Base-by-base conservation (phyloP, 441 rosid species). In the Gossypium gossypioides region DNA sequence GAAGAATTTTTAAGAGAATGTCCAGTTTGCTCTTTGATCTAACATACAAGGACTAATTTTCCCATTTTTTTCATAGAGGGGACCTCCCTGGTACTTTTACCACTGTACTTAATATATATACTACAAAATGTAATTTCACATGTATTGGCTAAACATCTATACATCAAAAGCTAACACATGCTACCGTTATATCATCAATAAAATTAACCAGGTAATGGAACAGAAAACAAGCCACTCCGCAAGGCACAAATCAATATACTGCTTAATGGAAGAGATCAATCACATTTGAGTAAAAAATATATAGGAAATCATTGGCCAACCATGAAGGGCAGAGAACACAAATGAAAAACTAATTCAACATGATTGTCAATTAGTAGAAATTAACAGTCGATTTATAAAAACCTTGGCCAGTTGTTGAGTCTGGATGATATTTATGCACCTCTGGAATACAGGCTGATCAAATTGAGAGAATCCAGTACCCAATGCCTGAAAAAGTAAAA, bases 381-480 rank as follows among this genome's bases (percentile, higher is more conserved):
- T 21, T 42, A 16, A 60, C 24, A 40, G 13, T 10, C 13, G 52
- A 79, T 61, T 75, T 80, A 73, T 76, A 72, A 81, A 76, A 81
- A 91, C 94, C 94, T 87, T 86, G 71, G 98, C 96, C 81, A 85
- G 55, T 71, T 86, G 98, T 74, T 93, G 99, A 71, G 78, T 74
- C 79, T 82, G 94, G 68, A 96, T 86, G 86, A 96, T 88, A 80
- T 80, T 81, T 75, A 90, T 86, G 89, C 96, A 91, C 85, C 98
- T 91, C 78, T 89, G 96, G 74, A 86, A 96, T 61, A 96, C 98
- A 80, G 99, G 98, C 80, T 85, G 90, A 32, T 93, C 95, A 86
- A 91, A 96, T 78, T 88, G 99, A 81, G 86, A 80, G 81, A 96
- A 91, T 68, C 92, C 97, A 6, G 89, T 75, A 59, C 98, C 96